phyloP scores from a whole-genome alignment of 2,329 filamentous ascomycete species.

The Dactylellina sp. region DNA sequence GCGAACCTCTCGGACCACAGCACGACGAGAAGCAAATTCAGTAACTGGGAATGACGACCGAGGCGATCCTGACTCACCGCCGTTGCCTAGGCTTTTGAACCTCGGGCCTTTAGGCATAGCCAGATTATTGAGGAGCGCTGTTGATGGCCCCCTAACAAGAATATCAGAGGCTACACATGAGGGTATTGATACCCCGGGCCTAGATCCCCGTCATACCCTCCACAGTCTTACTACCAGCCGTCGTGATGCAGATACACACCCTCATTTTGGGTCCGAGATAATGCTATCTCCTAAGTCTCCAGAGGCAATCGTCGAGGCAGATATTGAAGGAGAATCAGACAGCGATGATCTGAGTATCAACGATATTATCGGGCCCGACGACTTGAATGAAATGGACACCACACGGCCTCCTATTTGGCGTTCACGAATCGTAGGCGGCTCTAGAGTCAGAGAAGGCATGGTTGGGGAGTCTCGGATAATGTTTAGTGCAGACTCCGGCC shows the following conservation, averaged over 20 bases:
- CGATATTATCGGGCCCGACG: neutral
- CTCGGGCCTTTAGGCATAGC: conserved; percentile 6
- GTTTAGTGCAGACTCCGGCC: conserved; percentile 2
- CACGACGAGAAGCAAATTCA: neutral
- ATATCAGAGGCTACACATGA: conserved; percentile 20
- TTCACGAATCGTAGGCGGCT: conserved; percentile 3
- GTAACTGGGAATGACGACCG: neutral
- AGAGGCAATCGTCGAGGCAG: conserved; percentile 5
- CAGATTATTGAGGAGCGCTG: neutral
- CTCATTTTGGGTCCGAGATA: conserved; percentile 21
- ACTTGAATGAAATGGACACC: neutral
- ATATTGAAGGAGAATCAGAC: conserved; percentile 6
- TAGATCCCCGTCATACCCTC: conserved; percentile 4
- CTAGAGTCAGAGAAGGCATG: conserved; percentile 6
- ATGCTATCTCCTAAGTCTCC: conserved; percentile 16
- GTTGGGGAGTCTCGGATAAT: conserved; percentile 9
- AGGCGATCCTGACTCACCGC: neutral
- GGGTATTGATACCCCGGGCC: conserved; percentile 10
- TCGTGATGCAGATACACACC: conserved; percentile 15
- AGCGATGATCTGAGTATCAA: conserved; percentile 4
- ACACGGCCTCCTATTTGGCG: neutral
- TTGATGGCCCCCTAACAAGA: conserved; percentile 6
- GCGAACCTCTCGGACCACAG: neutral
- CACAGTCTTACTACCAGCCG: conserved; percentile 9
- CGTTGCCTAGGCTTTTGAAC: conserved; percentile 18